A percentile compares a stretch with the other conserved stretches of the same genome.
Conservation (phyloP, 805 yeast genomes). For the Wickerhamiella azyma region DNA sequence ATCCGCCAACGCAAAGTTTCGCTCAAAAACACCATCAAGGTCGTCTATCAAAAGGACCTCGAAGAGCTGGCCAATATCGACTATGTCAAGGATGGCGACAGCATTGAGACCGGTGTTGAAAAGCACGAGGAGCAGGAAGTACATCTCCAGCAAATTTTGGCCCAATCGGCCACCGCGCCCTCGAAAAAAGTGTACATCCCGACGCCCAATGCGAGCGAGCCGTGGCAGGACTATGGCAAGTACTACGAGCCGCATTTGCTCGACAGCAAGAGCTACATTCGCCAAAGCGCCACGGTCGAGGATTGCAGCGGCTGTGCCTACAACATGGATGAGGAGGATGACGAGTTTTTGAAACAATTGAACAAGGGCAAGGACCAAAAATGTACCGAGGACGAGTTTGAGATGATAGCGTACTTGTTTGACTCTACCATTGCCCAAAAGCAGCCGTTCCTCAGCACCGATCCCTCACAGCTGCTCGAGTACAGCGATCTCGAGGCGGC, state of each 20-base stretch:
- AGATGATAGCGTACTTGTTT: conserved; percentile 54
- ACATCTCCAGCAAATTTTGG: conserved; percentile 82
- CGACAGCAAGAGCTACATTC: conserved; percentile 69
- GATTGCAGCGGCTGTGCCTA: conserved; percentile 79
- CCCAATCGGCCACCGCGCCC: conserved; percentile 50
- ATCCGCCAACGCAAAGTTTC: conserved; percentile 82
- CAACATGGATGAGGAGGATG: conserved; percentile 84
- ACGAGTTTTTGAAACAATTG: conserved; percentile 41
- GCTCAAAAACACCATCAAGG: conserved; percentile 72
- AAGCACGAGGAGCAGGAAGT: conserved; percentile 95
- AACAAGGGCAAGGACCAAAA: conserved; percentile 19
- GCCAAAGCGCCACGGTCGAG: conserved; percentile 90
- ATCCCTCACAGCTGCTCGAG: conserved; percentile 60
- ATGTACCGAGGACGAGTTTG: conserved; percentile 77
- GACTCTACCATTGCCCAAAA: conserved; percentile 63
- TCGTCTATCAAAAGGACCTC: conserved; percentile 63
- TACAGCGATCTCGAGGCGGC: conserved; percentile 54
- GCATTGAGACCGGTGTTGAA: conserved; percentile 94
- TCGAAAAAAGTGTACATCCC: conserved; percentile 68
- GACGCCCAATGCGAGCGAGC: conserved; percentile 83
- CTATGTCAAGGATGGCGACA: conserved; percentile 73
- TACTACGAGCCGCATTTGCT: conserved; percentile 55
- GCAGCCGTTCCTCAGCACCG: conserved; percentile 81
- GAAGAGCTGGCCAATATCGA: conserved; percentile 60
- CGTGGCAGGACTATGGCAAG: conserved; percentile 62